Evolutionary conservation across 805 yeast genomes (phyloP).

Genomic region (Kluyveromyces aestuarii): DNA sequence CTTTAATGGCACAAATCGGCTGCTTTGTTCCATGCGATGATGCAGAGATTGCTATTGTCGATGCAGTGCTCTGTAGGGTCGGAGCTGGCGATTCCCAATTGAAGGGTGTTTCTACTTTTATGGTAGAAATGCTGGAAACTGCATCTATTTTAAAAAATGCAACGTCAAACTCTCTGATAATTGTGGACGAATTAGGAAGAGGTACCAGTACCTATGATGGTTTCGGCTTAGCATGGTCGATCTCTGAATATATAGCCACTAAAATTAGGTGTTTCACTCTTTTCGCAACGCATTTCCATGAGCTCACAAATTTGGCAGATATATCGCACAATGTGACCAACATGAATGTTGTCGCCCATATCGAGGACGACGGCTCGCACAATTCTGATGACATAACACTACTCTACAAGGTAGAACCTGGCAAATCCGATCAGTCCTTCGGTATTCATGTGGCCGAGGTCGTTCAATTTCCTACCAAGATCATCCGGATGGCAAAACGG

Average conservation of each 20-base stretch:
- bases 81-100: constrained; percentile 98
- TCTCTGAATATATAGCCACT: constrained; percentile 72
- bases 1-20: constrained; percentile 83
- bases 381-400: constrained; percentile 65
- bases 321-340: constrained; percentile 59
- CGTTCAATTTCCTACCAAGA: constrained; percentile 85
- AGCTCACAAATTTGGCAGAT: constrained; percentile 71
- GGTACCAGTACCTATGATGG: constrained; percentile 82
- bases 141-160: constrained; percentile 86
- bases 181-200: constrained; percentile 93
- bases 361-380: constrained; percentile 38
- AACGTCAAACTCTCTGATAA: constrained; percentile 72
- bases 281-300: constrained; percentile 98
- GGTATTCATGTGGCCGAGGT: constrained; percentile 97
- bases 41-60: constrained; percentile 78
- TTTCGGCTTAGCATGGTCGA: constrained; percentile 96
- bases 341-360: constrained; percentile 88
- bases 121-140: constrained; percentile 97
- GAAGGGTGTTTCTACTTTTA: constrained; percentile 93
- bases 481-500: constrained; percentile 89
- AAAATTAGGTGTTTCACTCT: constrained; percentile 69
- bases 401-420: constrained; percentile 88
- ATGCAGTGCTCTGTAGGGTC: constrained; percentile 90
- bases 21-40: constrained; percentile 75
- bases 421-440: constrained; percentile 91